Evolutionary conservation across 1,284 basidiomycete species (phyloP).

Genomic region (Naganishia cerealis): DNA sequence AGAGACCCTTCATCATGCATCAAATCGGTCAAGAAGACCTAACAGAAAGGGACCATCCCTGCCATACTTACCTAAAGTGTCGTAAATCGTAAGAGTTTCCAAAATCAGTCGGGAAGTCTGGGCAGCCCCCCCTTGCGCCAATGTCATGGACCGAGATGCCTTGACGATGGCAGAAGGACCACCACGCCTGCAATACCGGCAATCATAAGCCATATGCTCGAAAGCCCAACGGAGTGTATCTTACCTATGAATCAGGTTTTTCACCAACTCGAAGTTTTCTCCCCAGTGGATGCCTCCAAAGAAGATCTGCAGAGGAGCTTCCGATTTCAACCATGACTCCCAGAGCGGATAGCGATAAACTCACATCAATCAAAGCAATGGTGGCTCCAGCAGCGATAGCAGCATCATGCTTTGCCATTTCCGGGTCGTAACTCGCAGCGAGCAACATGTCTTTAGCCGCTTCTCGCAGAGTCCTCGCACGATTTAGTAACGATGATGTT

Average conservation of each 20-base stretch:
- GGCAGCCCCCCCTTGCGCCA: constrained; percentile 52
- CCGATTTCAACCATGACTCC: neutral
- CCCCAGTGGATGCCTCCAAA: constrained; percentile 56
- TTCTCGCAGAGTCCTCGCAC: constrained; percentile 20
- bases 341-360: neutral
- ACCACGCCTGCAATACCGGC: constrained; percentile 46
- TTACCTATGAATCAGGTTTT: constrained; percentile 55
- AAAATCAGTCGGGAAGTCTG: constrained; percentile 55
- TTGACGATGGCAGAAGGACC: constrained; percentile 53
- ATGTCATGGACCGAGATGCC: constrained; percentile 39
- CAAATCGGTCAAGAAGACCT: no score
- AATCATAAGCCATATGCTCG: constrained; percentile 16
- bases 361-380: constrained; percentile 22
- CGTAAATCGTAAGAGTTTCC: constrained; percentile 59
- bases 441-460: constrained; percentile 14
- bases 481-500: constrained; percentile 46
- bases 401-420: constrained; percentile 21
- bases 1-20: constrained; percentile 51
- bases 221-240: constrained; percentile 34
- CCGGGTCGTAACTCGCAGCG: constrained; percentile 9
- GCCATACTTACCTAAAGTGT: constrained; percentile 54
- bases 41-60: neutral
- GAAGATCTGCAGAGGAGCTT: constrained; percentile 55
- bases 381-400: constrained; percentile 25
- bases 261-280: constrained; percentile 56